These are phyloP conservation scores for Mercurialis annua DNA, from an alignment of 345 rosid genomes.

Conservation along the genomic window DNA sequence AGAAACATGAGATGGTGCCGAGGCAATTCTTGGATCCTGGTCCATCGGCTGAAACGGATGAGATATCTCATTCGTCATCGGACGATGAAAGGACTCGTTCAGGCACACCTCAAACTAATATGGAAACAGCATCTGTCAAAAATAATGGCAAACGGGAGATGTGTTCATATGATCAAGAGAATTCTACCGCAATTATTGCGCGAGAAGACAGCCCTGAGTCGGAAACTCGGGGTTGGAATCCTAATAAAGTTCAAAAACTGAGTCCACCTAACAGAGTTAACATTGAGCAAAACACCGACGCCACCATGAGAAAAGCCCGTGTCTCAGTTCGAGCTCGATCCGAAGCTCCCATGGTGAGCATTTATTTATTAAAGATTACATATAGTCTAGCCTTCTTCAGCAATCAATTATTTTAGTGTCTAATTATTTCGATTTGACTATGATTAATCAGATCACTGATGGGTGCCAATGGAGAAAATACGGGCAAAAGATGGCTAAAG, in stretches of 20 bases:
- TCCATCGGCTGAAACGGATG: constrained; percentile 43
- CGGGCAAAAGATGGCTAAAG: constrained; percentile 99
- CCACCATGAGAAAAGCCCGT: constrained; percentile 95
- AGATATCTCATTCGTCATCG: constrained; percentile 56
- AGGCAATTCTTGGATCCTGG: constrained; percentile 65
- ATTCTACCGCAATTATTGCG: constrained; percentile 36
- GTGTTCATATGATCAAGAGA: constrained; percentile 33
- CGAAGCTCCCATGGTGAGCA: constrained; percentile 87
- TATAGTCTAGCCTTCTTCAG: neutral
- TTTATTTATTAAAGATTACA: too few relatives aligned
- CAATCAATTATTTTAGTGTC: too few relatives aligned
- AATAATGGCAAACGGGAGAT: constrained; percentile 27
- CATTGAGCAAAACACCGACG: constrained; percentile 66
- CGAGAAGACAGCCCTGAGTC: constrained; percentile 73
- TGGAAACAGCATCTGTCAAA: constrained; percentile 26
- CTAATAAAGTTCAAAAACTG: constrained; percentile 51
- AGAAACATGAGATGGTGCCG: constrained; percentile 42
- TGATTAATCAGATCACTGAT: constrained; percentile 51
- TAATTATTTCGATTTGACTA: neutral
- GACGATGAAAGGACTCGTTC: constrained; percentile 80
- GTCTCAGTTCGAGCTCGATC: constrained; percentile 98
- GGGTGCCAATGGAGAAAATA: constrained; percentile 99
- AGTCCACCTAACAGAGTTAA: constrained; percentile 17
- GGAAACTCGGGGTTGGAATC: constrained; percentile 59
- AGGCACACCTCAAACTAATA: constrained; percentile 34